phyloP scores from a whole-genome alignment of 176 grass and related monocot species.

The Poa pratensis region DNA sequence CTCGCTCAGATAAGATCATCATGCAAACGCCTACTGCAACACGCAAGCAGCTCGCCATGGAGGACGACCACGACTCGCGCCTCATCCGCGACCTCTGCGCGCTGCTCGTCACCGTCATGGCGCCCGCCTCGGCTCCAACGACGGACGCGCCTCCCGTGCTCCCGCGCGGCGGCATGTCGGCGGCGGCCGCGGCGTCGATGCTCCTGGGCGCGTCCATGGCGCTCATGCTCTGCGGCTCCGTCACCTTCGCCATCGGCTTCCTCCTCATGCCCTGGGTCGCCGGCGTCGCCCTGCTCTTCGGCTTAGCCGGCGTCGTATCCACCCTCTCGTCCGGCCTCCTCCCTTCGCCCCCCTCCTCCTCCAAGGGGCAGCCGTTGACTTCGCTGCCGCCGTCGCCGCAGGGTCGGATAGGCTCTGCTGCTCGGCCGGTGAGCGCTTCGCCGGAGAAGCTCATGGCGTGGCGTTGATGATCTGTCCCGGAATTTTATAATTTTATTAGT shows the following conservation, averaged over 20 bases:
- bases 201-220: conserved; percentile 74
- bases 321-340: conserved; percentile 62
- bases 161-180: conserved; percentile 21
- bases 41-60: conserved; percentile 32
- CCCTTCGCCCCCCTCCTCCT: neutral
- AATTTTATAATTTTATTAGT: neutral
- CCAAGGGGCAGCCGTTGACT: neutral
- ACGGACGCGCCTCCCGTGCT: too few species aligned
- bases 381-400: neutral
- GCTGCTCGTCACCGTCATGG: conserved; percentile 58
- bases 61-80: conserved; percentile 51
- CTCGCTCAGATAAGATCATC: neutral
- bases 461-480: neutral
- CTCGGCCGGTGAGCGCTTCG: neutral
- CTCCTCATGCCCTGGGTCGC: conserved; percentile 89
- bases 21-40: neutral
- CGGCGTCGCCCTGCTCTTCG: conserved; percentile 69
- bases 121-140: neutral
- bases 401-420: neutral
- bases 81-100: conserved; percentile 67
- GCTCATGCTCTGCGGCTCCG: conserved; percentile 87
- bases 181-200: conserved; percentile 60
- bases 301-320: conserved; percentile 68
- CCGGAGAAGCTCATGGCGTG: conserved; percentile 13
- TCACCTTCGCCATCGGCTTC: conserved; percentile 84